These are phyloP conservation scores for Malassezia dermatis DNA, from an alignment of 1,284 basidiomycete genomes.

Conservation along the genomic window DNA sequence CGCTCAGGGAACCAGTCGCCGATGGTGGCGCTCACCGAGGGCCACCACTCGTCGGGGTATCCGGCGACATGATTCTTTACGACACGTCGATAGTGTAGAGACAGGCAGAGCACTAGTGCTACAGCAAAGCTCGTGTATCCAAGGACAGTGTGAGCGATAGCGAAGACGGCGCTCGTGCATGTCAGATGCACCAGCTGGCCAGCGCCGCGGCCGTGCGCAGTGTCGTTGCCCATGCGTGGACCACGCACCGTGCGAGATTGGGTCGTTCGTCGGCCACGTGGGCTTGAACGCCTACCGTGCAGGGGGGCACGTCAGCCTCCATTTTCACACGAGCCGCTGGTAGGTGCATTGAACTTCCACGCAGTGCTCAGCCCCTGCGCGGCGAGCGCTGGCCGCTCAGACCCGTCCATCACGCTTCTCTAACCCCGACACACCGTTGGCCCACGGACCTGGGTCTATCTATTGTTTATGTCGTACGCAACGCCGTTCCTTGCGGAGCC, in stretches of 20 bases:
- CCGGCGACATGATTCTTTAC: slow-evolving; percentile 74
- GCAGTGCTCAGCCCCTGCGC: not conserved
- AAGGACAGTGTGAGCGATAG: slow-evolving; percentile 58
- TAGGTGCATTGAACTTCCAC: not conserved
- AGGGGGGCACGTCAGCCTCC: not conserved
- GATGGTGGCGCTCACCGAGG: slow-evolving; percentile 73
- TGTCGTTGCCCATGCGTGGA: not conserved
- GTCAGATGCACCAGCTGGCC: slow-evolving; percentile 18
- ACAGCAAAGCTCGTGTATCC: slow-evolving; percentile 61
- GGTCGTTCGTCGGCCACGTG: not conserved
- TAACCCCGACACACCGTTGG: not conserved
- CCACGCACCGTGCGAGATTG: not conserved
- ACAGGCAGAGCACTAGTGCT: slow-evolving; percentile 61
- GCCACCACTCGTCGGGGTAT: slow-evolving; percentile 84
- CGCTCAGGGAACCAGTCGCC: slow-evolving; percentile 86
- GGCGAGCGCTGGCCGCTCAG: not conserved
- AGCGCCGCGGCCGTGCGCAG: not conserved
- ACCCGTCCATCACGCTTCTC: not conserved
- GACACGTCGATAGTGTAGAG: slow-evolving; percentile 71
- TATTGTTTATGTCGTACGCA: not conserved
- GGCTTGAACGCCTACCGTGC: not conserved
- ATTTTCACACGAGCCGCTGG: not conserved
- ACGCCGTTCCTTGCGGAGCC: not conserved
- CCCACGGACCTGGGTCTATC: not conserved
- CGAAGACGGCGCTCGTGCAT: slow-evolving; percentile 34